These are phyloP conservation scores for Hypericum androsaemum DNA, from an alignment of 345 rosid species.

Conservation along the genomic window DNA sequence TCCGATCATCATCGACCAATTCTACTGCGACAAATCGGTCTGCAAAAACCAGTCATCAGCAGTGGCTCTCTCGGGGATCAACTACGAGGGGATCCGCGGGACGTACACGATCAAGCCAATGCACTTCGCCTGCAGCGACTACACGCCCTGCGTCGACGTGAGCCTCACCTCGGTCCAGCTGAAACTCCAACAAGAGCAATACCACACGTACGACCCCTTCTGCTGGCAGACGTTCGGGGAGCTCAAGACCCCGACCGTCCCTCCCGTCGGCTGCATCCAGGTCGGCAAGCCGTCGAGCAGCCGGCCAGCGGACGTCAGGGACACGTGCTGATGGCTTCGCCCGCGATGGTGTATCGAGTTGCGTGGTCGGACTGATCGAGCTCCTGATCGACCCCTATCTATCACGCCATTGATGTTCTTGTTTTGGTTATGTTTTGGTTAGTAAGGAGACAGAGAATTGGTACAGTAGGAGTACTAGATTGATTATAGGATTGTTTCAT, in stretches of 20 bases:
- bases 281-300: conserved; percentile 76
- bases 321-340: conserved; percentile 42
- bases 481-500: no score
- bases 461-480: no score
- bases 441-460: no score
- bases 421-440: no score
- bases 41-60: conserved; percentile 82
- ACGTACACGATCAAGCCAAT: conserved; percentile 88
- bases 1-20: conserved; percentile 86
- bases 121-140: conserved; percentile 90
- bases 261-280: conserved; percentile 78
- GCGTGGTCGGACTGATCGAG: conserved; percentile 38
- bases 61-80: conserved; percentile 78
- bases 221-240: conserved; percentile 90
- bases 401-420: conserved; percentile 21
- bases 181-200: conserved; percentile 54
- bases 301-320: conserved; percentile 49
- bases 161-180: conserved; percentile 57
- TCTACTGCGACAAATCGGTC: conserved; percentile 64
- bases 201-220: conserved; percentile 78
- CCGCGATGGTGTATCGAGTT: conserved; percentile 28
- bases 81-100: conserved; percentile 65
- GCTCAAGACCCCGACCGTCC: conserved; percentile 65
- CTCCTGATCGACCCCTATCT: conserved; percentile 49
- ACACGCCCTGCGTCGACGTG: conserved; percentile 71